Evolutionary conservation across 352 stramenopile genomes (phyloP), one percentile per base, ranked within the genome.

Genomic region (Phytophthora palmivora): DNA sequence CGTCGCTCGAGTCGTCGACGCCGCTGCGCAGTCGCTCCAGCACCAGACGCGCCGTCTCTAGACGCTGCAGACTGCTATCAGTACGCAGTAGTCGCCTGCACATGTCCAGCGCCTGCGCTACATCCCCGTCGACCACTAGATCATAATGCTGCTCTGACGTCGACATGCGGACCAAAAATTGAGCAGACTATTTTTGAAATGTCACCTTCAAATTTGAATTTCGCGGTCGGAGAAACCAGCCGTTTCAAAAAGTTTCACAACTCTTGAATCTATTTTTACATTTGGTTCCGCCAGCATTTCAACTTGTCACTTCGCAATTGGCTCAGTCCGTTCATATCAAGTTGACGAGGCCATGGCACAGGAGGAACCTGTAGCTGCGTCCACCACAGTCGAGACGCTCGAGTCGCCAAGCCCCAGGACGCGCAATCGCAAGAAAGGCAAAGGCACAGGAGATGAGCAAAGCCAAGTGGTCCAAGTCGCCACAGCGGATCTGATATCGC

Each of bases 21-120:
- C 50, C 76, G 28, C 55, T 67, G 28, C 83, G 83, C 18, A 95
- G 69, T 2, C 87, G 84, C 21, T 95, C 87, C 18, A 95, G 76
- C 19, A 94, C 66, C 51, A 92, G 53, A 0, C 73, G 67, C 61
- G 82, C 82, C 11, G 72, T 76, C 47, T 87, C 67, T 22, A 73
- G 51, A 15, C 82, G 72, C 36, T 85, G 72, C 12, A 63, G 36
- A 19, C 57, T 75, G 46, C 49, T 76, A 3, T 84, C 72, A 2
- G 68, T 70, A 54, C 82, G 84, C 42, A 93, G 63, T 16, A 91
- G 67, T 0, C 84, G 79, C 1, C 80, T 72, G 37, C 74, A 82
- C 37, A 87, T 46, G 28, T 88, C 77, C 30, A 79, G 22, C 24
- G 79, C 80, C 26, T 81, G 68, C 10, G 64, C 52, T 6, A 67